phyloP scores from a whole-genome alignment of 2,329 filamentous ascomycete species.

The Penicillium sp. region DNA sequence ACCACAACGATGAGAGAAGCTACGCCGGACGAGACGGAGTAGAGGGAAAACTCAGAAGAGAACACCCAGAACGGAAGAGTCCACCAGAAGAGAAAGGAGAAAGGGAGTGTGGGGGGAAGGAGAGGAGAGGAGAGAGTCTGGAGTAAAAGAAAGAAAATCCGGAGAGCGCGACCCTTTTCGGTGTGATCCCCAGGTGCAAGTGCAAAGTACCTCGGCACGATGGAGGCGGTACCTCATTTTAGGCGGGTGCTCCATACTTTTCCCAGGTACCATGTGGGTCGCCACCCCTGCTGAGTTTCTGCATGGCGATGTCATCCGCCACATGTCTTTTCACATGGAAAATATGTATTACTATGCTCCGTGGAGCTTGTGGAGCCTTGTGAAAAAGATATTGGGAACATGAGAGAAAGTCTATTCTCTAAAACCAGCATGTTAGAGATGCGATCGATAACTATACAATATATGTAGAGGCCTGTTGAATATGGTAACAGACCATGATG shows the following conservation, averaged over 20 bases:
- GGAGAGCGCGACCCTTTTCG: constrained; percentile 24
- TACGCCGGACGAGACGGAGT: neutral
- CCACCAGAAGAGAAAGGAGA: constrained; percentile 4
- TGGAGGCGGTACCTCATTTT: constrained; percentile 14
- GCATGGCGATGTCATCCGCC: constrained; percentile 17
- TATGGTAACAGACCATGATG: no score
- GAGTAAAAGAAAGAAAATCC: constrained; percentile 17
- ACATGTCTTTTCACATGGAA: constrained; percentile 26
- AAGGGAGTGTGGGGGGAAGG: no score
- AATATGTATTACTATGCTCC: no score
- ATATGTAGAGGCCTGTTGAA: no score
- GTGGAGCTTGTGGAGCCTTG: no score
- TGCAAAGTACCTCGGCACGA: no score
- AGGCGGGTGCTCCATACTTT: constrained; percentile 2
- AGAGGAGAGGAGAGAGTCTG: constrained; percentile 17
- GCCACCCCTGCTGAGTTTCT: constrained; percentile 4
- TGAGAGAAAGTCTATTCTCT: neutral
- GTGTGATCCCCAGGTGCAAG: constrained; percentile 18
- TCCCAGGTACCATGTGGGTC: constrained; percentile 16
- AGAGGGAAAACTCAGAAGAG: neutral
- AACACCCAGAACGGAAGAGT: constrained; percentile 47
- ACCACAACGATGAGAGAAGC: neutral
- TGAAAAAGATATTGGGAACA: no score
- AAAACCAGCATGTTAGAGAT: neutral
- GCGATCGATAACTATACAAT: no score